A percentile compares a stretch with the other conserved stretches of the same genome.
Conservation (phyloP, 371 early-diverging fungal genomes). For the Zopfochytrium polystomum region DNA sequence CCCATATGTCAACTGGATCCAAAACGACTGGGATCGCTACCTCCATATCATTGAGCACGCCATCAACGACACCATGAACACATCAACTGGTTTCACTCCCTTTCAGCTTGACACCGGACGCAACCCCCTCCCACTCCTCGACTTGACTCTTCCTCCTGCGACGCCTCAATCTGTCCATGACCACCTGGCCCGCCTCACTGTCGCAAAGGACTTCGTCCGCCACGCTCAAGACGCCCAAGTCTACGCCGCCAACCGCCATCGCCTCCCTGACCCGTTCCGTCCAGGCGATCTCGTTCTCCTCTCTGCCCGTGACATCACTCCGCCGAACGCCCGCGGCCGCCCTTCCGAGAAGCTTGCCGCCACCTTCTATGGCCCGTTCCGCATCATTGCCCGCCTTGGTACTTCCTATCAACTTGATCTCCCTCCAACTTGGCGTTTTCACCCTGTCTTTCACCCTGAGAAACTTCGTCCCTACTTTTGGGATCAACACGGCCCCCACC, state of each 20-base stretch:
- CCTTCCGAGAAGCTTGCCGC: constrained; percentile 12
- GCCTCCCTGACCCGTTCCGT: constrained; percentile 11
- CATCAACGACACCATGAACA: constrained; percentile 24
- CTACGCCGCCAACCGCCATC: constrained; percentile 12
- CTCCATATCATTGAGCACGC: constrained; percentile 26
- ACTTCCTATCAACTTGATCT: constrained; percentile 15
- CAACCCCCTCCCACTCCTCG: constrained; percentile 11
- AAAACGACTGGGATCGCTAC: constrained; percentile 22
- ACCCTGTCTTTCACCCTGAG: constrained; percentile 20
- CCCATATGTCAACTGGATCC: constrained; percentile 5
- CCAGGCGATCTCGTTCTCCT: constrained; percentile 21
- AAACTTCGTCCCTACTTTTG: constrained; percentile 14
- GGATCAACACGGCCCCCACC: background rate
- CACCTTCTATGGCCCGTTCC: constrained; percentile 18
- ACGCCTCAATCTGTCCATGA: background rate
- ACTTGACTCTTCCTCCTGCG: constrained; percentile 6
- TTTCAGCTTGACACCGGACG: constrained; percentile 23
- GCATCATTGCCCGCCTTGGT: constrained; percentile 11
- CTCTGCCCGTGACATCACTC: constrained; percentile 12
- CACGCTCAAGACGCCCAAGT: constrained; percentile 15
- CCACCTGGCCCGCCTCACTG: constrained; percentile 3
- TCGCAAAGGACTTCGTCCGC: constrained; percentile 14
- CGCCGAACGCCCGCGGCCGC: constrained; percentile 5
- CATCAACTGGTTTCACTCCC: constrained; percentile 28
- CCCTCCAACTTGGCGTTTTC: constrained; percentile 6